Evolutionary conservation across 2,329 filamentous ascomycete genomes (phyloP), one percentile per base, ranked within the genome.

Genomic region (Podosphaera fusca): DNA sequence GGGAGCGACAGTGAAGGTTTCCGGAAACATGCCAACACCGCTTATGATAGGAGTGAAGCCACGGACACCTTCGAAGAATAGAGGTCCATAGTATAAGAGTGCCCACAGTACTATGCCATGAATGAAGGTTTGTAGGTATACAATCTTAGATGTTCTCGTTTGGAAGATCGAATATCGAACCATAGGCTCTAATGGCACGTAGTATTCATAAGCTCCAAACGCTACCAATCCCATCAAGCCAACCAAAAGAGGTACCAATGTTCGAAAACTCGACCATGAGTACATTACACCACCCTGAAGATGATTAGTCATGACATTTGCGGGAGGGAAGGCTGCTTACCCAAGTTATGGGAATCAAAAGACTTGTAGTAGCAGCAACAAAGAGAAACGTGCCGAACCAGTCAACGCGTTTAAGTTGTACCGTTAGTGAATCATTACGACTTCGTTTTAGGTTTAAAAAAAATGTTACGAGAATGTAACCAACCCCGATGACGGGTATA

Each of bases 371-470:
- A 14, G 75, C 76, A 8, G 70, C 74, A 30, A 82, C 71, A 64
- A 85, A 84, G 2, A 85, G 63, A 0, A 75, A 60, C 4, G 76
- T 74, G 1, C 83, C 82, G 36, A 78, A 57, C 73, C 77, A 85
- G 64, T 86, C 82, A 21, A 85, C 73, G 4, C 73, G 71, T 40
- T 67, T 68, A 2, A 79, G 67, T 50, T 65, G 63, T 10, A 46
- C 53, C 10, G 56, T 8, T 2, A 61, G n/a, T 30, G 47, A 45
- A 10, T n/a, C 57, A 58, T 52, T 4, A 10, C 36, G 31, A 8
- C 60, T 55, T 30, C 60, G 58, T 12, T 59, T 56, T 1, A 63
- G 59, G 42, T 62, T 64, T 3, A 65, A 54, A 51, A 65, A 65
- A 4, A 65, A 49, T 3, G 58, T 56, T 33, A 65, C 62, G 0